Percentiles rank a stretch among this genome's conserved stretches.
Conservation (phyloP, 805 yeast genomes). For the Ogataea ramenticola region DNA sequence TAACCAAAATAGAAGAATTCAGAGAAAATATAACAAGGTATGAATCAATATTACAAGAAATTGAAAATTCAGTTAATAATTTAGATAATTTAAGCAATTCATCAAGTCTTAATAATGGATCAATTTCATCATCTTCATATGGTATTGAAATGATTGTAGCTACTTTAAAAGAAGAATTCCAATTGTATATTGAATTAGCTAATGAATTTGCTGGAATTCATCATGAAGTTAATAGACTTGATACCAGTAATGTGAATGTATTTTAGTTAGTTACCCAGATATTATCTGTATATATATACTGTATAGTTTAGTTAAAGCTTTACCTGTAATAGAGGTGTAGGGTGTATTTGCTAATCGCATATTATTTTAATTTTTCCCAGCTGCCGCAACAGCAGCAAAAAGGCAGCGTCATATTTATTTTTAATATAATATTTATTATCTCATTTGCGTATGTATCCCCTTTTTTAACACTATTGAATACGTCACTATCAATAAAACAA, state of each 20-base stretch:
- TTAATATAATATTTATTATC: too few species aligned
- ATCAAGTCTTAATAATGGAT: not conserved
- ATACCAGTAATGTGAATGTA: not conserved
- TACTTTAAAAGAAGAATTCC: constrained; percentile 62
- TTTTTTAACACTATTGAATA: too few species aligned
- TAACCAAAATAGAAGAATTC: constrained; percentile 35
- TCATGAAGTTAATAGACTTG: constrained; percentile 33
- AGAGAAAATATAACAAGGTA: constrained; percentile 41
- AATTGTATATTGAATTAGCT: constrained; percentile 66
- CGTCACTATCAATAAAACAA: too few species aligned
- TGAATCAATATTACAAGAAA: constrained; percentile 39
- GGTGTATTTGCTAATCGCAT: too few species aligned
- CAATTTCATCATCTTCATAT: constrained; percentile 15
- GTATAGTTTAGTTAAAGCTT: too few species aligned
- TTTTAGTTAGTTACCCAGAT: not conserved
- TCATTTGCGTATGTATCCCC: too few species aligned
- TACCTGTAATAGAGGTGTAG: not conserved
- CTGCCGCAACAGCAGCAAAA: too few species aligned
- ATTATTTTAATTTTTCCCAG: too few species aligned
- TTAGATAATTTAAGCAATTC: constrained; percentile 36
- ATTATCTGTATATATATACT: not conserved
- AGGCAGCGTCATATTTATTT: too few species aligned
- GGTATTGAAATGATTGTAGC: constrained; percentile 47
- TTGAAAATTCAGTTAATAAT: constrained; percentile 58
- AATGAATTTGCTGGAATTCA: constrained; percentile 69